A percentile compares a stretch with the other conserved stretches of the same genome.
Conservation (phyloP, 768 basidiomycete species). For the Suillus alpinus region DNA sequence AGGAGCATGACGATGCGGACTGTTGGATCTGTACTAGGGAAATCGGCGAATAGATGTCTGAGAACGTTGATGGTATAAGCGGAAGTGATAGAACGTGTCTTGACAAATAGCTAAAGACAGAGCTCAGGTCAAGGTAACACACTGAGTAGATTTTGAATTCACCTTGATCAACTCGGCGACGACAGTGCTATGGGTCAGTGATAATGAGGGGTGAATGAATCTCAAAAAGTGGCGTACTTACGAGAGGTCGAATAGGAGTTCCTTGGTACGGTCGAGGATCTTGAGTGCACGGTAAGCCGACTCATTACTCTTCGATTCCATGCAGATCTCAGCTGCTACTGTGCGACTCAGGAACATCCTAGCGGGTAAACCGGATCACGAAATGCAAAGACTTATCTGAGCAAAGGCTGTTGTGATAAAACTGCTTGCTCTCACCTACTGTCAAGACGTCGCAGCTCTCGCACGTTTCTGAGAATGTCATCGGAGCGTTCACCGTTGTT, state of each 20-base stretch:
- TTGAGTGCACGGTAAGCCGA: slow-evolving; percentile 68
- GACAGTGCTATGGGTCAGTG: slow-evolving; percentile 29
- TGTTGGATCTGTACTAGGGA: slow-evolving; percentile 55
- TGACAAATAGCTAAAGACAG: slow-evolving; percentile 57
- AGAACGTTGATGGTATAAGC: slow-evolving; percentile 48
- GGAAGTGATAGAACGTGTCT: slow-evolving; percentile 62
- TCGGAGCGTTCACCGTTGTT: slow-evolving; percentile 52
- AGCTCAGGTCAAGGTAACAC: slow-evolving; percentile 7
- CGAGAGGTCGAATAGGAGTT: slow-evolving; percentile 68
- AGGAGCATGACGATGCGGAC: slow-evolving; percentile 76
- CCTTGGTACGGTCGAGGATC: slow-evolving; percentile 58
- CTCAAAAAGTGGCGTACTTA: slow-evolving; percentile 31
- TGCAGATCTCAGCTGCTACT: slow-evolving; percentile 79
- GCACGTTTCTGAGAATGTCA: slow-evolving; percentile 68
- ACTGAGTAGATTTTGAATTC: slow-evolving; percentile 6
- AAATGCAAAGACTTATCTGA: slow-evolving; percentile 4
- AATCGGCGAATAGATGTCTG: slow-evolving; percentile 63
- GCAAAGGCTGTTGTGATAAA: neutral
- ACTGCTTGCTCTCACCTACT: slow-evolving; percentile 44
- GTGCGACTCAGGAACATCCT: slow-evolving; percentile 84
- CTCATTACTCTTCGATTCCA: slow-evolving; percentile 75
- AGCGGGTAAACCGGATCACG: neutral
- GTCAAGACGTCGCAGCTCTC: slow-evolving; percentile 70
- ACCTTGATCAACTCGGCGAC: slow-evolving; percentile 72
- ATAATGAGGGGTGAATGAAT: neutral